Evolutionary conservation across 148 eudicot species (phyloP), one percentile per base, ranked within the genome.

Genomic region (Cornus florida): DNA sequence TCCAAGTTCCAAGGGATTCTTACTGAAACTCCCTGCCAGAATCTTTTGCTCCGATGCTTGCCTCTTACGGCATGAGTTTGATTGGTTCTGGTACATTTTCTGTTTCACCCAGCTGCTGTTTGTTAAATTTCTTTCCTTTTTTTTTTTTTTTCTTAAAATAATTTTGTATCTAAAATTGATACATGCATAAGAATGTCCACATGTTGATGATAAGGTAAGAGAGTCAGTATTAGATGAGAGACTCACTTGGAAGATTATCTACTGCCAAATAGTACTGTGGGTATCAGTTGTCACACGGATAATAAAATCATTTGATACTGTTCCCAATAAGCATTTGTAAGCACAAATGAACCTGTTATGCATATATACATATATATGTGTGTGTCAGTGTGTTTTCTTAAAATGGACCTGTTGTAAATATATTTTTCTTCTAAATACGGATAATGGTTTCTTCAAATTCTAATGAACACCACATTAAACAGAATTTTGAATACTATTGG

Each of bases 191-290:
- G 43, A 10, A 9, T 60, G 67, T 59, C 12, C 50, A 13, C 48
- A 43, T 43, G 48, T 53, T 53, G 19, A 53, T 53, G 59, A 13
- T 2, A 11, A 48, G 53, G 53, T 8, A 48, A 11, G 6, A 48
- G 53, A 48, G 28, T 8, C 53, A 16, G 19, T 57, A 17, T 57
- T 12, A 57, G 2, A 57, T 10, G 20, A 57, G 20, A 57, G 64
- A 14, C 39, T 6, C n/a, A 10, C 28, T 23, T 5, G 23, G 33
- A 72, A n/a, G 74, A 46, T 50, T 14, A 3, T 35, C 38, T 4
- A 50, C 38, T 72, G 13, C 73, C 53, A 39, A 70, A 70, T 48
- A 71, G n/a, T 70, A 20, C 28, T 70, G 23, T 71, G 17, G 60
- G 32, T 71, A 35, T 35, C 38, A 35, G 38, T 1, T 35, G 31